Evolutionary conservation across 2,329 filamentous ascomycete species (phyloP), one percentile per base, ranked within the genome.

Genomic region (Fusarium brachygibbosum): DNA sequence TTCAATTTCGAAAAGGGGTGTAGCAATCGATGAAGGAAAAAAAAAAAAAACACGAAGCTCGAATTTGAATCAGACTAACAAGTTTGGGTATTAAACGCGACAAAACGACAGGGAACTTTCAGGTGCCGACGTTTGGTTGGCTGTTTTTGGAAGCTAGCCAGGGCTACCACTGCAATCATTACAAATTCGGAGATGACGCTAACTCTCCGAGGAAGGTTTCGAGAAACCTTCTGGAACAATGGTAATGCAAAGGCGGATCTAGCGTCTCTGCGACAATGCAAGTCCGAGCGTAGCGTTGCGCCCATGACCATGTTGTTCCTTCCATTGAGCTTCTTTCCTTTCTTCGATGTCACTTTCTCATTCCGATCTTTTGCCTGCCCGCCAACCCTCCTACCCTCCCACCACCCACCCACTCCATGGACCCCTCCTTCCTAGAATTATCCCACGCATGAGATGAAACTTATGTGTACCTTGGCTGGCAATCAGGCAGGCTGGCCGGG

Each of bases 151-250:
- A 66, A 63, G 29, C 70, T 59, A 69, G 66, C 31, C 37, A 34
- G 34, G 46, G 25, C 25, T 25, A 34, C 41, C 74, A 69, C 69
- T 63, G 68, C 63, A 69, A 68, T 73, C 72, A 71, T 63, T 68
- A 63, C 66, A 45, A 58, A 50, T 62, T 45, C 55, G 71, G 72
- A 77, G 66, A 75, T 76, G 75, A 68, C 56, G 60, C 77, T 79
- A 79, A 54, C 77, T 68, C n/a, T 32, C 32, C 55, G 50, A 56
- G 74, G 77, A 74, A 80, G 73, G 73, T 69, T 80, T 80, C 79
- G 74, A 75, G 79, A 80, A 80, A 71, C 58, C 68, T 75, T 76
- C 71, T 74, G 68, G 72, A 74, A 74, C 62, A 70, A 68, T 65
- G 51, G 51, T 64, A 60, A 70, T 59, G 58, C 54, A 63, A 32